Evolutionary conservation across 306 rosid species (phyloP), one percentile per base, ranked within the genome.

Genomic region (Astragalus membranaceus): DNA sequence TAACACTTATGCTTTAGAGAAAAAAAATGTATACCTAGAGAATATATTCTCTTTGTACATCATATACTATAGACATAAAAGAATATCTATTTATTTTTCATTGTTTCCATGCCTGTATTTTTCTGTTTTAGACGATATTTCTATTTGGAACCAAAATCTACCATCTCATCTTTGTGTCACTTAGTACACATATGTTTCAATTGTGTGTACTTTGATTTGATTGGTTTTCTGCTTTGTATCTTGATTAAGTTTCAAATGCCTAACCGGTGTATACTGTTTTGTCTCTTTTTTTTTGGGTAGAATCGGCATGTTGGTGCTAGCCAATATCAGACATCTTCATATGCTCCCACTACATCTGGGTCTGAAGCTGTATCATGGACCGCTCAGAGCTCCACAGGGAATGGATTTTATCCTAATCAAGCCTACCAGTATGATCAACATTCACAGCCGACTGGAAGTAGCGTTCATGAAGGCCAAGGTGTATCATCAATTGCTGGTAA

Each of bases 381-480:
- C 42, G 64, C 32, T 74, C 89, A 83, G 51, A 68, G 74, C 77
- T 84, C 95, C 51, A 73, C 88, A 26, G 81, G 70, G 55, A 91
- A 85, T 72, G 99, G 95, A 84, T 10, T 64, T 68, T 89, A 77
- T 77, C 55, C 91, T 41, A 92, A 87, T 61, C 76, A 88, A 52
- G 43, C 87, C 42, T 91, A 87, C 77, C 92, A 86, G 80, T 91
- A 95, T 73, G 88, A 86, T 75, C 92, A 87, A 60, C 85, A 75
- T 35, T 47, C 81, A 48, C 96, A 82, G 75, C 89, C 84, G n/a
- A 84, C 96, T 53, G 91, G 78, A 66, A 78, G 83, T 82, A 82
- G 79, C 79, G 71, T 76, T 60, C 91, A 88, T 82, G 91, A 88
- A 47, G 82, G 95, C 64, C 89, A 79, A 69, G 80, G 76, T 71